phyloP scores from a whole-genome alignment of 1,284 basidiomycete species.

The Apiotrichum akiyoshidainum region DNA sequence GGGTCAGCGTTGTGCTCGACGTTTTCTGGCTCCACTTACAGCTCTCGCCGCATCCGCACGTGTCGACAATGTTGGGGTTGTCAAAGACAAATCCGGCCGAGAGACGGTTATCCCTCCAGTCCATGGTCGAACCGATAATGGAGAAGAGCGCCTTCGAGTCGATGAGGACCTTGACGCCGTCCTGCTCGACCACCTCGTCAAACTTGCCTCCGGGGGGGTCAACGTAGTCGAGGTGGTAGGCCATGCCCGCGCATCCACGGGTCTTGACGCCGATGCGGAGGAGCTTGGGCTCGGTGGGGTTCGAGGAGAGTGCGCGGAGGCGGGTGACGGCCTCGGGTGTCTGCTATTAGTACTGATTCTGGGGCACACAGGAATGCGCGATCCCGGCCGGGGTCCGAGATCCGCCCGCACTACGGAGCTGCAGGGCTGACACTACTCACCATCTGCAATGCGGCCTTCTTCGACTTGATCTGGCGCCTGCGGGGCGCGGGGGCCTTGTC shows the following conservation, averaged over 20 bases:
- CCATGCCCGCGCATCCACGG: constrained; percentile 98
- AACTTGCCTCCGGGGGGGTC: constrained; percentile 79
- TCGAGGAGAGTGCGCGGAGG: constrained; percentile 62
- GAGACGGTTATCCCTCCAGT: constrained; percentile 89
- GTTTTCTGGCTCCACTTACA: constrained; percentile 18
- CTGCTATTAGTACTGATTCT: constrained; percentile 52
- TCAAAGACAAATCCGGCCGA: constrained; percentile 56
- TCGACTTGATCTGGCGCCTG: constrained; percentile 57
- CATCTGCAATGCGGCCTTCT: constrained; percentile 77
- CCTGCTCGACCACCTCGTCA: constrained; percentile 96
- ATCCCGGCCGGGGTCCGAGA: too few relatives aligned
- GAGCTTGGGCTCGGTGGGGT: constrained; percentile 65
- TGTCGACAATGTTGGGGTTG: constrained; percentile 49
- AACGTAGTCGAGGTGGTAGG: constrained; percentile 96
- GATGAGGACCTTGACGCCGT: constrained; percentile 88
- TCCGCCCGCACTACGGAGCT: too few relatives aligned
- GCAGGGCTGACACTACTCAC: constrained; percentile 55
- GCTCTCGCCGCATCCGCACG: constrained; percentile 49
- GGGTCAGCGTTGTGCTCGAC: background rate
- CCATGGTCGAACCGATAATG: constrained; percentile 98
- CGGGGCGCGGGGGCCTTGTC: constrained; percentile 14
- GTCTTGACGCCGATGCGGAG: constrained; percentile 94
- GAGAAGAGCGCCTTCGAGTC: constrained; percentile 97
- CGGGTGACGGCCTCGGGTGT: constrained; percentile 75
- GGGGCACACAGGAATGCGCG: background rate